Evolutionary conservation across 1,139 yeast genomes (phyloP), one percentile per base, ranked within the genome.

Genomic region (Pichia norvegensis): DNA sequence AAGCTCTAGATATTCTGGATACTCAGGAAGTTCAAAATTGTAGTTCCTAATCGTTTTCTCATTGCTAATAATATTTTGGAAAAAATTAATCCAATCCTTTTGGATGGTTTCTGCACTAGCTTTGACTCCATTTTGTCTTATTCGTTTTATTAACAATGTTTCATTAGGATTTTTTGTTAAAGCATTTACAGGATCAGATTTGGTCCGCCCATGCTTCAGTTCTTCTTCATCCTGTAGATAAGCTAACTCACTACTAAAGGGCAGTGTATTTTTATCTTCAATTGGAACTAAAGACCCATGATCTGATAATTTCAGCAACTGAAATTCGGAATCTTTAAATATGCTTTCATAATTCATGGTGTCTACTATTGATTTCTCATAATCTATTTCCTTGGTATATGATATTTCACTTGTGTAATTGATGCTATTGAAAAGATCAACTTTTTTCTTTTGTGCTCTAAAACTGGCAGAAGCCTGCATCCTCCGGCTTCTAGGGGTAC

Each of bases 221-320:
- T 46, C 49, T 36, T 46, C 49, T 14, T 46, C 49, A 9, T 40
- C 42, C n/a, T 16, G 13, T 16, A n/a, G 33, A 33, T 23, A 10
- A 29, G n/a, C 9, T 21, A 14, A 16, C 9, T n/a, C 21, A 38
- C 23, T n/a, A 16, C 29, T 7, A 14, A 23, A 21, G 29, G 19
- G 7, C 16, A 23, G 11, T 9, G 37, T 29, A 13, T 49, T 41
- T 16, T 41, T 36, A n/a, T 42, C 33, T 20, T 11, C 23, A 35
- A 19, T 35, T 20, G 43, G 51, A 9, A 47, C 31, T 23, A 49
- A 43, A 2, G 47, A 49, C 4, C 51, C 51, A 42, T 47, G 41
- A n/a, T 41, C 38, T 10, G 52, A 47, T 11, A 47, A n/a, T 7
- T 31, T 44, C 16, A 49, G 25, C 6, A 47, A 35, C 14, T 36